Conservation (phyloP, 192 early-diverging fungal species). For the Backusella circina region DNA sequence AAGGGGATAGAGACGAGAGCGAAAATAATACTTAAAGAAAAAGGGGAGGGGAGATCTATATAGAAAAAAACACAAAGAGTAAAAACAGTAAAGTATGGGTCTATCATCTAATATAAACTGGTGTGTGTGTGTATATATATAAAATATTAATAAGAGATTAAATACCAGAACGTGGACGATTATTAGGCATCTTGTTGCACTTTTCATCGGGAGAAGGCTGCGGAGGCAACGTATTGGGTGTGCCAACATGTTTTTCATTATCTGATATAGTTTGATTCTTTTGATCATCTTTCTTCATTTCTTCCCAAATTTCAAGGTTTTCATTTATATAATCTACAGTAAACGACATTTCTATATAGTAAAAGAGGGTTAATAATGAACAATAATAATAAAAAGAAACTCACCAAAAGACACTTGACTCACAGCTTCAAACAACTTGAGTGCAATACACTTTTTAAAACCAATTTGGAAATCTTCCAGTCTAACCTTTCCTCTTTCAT, state of each 20-base stretch:
- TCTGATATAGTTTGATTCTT: not conserved
- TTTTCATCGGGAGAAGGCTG: not conserved
- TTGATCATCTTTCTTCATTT: not conserved
- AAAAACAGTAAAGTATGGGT: not conserved
- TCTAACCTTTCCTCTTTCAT: slow-evolving; percentile 43
- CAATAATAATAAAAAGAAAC: not conserved
- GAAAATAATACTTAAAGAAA: not conserved
- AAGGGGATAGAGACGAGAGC: not conserved
- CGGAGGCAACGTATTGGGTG: not conserved
- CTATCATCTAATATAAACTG: not conserved
- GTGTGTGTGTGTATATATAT: too few relatives aligned
- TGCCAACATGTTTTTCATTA: not conserved
- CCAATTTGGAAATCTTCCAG: slow-evolving; percentile 45
- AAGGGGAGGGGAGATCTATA: not conserved
- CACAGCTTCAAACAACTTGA: slow-evolving; percentile 45
- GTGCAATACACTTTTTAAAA: slow-evolving; percentile 47
- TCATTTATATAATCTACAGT: slow-evolving; percentile 25
- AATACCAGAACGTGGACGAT: not conserved
- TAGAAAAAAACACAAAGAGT: not conserved
- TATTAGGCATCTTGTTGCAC: not conserved
- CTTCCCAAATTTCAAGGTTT: slow-evolving; percentile 27
- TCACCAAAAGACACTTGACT: slow-evolving; percentile 47
- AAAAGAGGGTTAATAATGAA: not conserved
- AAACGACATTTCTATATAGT: slow-evolving; percentile 22
- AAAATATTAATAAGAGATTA: not conserved